Evolutionary conservation across 2,329 filamentous ascomycete species (phyloP), one percentile per base, ranked within the genome.

Genomic region (Arthrobotrys musiformis): DNA sequence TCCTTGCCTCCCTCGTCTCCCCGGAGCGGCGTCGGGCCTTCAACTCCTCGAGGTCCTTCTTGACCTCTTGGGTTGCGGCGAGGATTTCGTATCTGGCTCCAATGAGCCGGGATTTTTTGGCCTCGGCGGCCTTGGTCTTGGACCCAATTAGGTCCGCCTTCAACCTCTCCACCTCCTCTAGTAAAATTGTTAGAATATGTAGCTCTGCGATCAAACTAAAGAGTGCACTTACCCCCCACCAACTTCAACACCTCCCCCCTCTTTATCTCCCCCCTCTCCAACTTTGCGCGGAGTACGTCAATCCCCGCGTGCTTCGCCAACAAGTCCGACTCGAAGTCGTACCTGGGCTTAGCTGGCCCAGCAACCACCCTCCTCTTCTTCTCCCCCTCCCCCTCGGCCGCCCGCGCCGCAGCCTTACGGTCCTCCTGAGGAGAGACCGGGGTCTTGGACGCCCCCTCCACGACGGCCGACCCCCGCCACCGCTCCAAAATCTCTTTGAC

Each of bases 401-500:
- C 46, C 60, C 19, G 35, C 24, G 30, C 61, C 56, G 24, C 37
- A 15, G 48, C 24, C 28, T 24, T n/a, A 40, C 30, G 17, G 26
- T 28, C 54, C 26, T 44, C 22, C 26, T 24, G 17, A 35, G 68
- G 68, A 28, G 68, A 63, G 17, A 19, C 44, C 35, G 68, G 68
- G 4, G 46, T 46, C 15, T 63, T 58, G 19, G 44, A 8, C 4
- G n/a, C 48, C n/a, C 58, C 69, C 35, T 66, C 61, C 4, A 46
- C 52, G 0, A 73, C 69, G 2, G 69, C 50, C 9, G 69, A 73
- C 9, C 26, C 28, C 5, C 19, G 28, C 69, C 69, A 73, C 26
- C 61, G 26, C n/a, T 44, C 26, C 11, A 73, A 24, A 40, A 67
- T 66, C 4, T 73, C 69, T 15, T 50, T 11, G n/a, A 73, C 40